Base-by-base conservation (phyloP, 1,284 basidiomycete species). In the Coniophora puteana region DNA sequence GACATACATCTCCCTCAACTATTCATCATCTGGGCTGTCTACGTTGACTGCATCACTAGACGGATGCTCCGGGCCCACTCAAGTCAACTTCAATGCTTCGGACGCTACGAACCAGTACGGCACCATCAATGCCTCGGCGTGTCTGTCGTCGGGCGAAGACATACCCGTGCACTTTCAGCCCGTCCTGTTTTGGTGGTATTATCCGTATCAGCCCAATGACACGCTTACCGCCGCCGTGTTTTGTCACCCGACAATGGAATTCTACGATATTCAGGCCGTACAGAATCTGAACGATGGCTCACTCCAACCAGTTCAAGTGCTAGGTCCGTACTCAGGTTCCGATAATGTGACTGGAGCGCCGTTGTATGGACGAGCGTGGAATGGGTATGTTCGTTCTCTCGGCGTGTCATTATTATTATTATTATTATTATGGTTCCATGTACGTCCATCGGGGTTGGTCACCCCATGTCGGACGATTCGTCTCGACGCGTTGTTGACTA, bases 171-270 rank as follows among this genome's bases (percentile, higher is more conserved):
- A 62, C 14, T 72, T 76, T 41, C 67, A 65, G 31, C 77, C 80
- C 2, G 75, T 83, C 26, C 71, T 82, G 64, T 84, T 83, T 48
- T 83, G 80, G 80, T 82, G 59, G 40, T 71, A 59, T 66, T 65
- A 54, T 55, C 62, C 38, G 43, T 46, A 39, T 51, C 51, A 27
- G 18, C 46, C 14, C 48, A n/a, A n/a, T n/a, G n/a, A n/a, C n/a
- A 55, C 62, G 7, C 62, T 75, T 41, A 72, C 69, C 0, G 63
- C 66, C 37, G 70, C 68, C 3, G 67, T 83, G 3, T 80, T 81
- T 47, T 84, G 81, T 51, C 48, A 56, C 5, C 80, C 81, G 5
- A 64, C 57, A 1, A 68, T 84, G 32, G 46, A 58, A 7, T 54
- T 68, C 1, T 69, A 66, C 48, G 57, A 67, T 38, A 68, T 82